Base-by-base conservation (phyloP, 148 eudicot genomes). In the Persicaria tinctoria region DNA sequence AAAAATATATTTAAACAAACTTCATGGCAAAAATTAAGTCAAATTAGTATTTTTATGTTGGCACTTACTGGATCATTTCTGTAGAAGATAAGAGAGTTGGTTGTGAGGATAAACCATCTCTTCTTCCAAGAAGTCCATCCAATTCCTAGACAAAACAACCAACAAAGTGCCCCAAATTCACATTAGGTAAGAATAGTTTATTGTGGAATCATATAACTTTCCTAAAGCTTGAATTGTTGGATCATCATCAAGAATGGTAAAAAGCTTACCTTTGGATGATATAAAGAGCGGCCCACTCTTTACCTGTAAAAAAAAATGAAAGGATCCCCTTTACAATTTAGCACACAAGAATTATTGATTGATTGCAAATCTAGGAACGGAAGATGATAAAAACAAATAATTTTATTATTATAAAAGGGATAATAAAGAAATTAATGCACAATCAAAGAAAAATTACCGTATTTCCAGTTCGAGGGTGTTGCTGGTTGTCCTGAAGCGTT, bases 71-170 rank as follows among this genome's bases (percentile, higher is more conserved):
- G 99, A 82, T 95, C 99, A 76, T 84, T 92, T 86, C 97, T 89
- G 71, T 84, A 95, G 84, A 95, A 95, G 76, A 95, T 97, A 78
- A 95, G 82, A 60, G 99, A 95, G 46, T 97, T 92, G 44, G 88
- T 89, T 23, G 99, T 92, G 71, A 95, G 83, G 56, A 92, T 87
- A 82, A 95, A 95, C 99, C 99, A 95, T 82, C 97, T 86, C 78
- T 95, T 95, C 88, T 95, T 95, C 99, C 99, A 95, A 18, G 97
- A 90, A 46, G 97, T 95, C 99, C 99, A 95, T 73, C 99, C 99
- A 56, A 95, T 92, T 80, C 99, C 99, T 95, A 77, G 78, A 89
- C 54, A 63, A 51, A 75, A 73, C 17, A 66, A 41, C 41, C 70
- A 66, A 38, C 8, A 27, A 5, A 63, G 27, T 8, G 32, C 45